Evolutionary conservation across 2,329 filamentous ascomycete species (phyloP).

Genomic region (Fusarium floridanum): DNA sequence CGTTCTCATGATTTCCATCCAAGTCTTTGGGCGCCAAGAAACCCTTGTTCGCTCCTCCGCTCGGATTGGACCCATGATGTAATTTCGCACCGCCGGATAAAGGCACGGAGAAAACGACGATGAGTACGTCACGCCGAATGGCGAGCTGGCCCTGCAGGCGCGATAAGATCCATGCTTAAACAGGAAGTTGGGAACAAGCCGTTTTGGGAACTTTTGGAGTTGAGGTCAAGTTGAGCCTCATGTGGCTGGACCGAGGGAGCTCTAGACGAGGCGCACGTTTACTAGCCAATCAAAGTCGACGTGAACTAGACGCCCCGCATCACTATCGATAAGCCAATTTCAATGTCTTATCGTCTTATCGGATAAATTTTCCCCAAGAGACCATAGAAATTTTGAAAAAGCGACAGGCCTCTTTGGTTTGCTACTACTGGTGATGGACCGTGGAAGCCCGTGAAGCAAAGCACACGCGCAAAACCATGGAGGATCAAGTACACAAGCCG

Average conservation of each 20-base stretch:
- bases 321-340: slow-evolving; percentile 40
- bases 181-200: slow-evolving; percentile 23
- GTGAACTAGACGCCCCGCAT: slow-evolving; percentile 3
- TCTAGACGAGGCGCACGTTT: not conserved
- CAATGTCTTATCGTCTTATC: slow-evolving; percentile 30
- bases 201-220: slow-evolving; percentile 4
- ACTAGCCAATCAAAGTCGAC: not conserved
- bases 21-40: not conserved
- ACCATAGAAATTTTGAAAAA: slow-evolving; percentile 41
- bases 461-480: slow-evolving; percentile 67
- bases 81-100: not conserved
- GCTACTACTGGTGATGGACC: slow-evolving; percentile 38
- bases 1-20: not conserved
- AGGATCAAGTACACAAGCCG: slow-evolving; percentile 85
- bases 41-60: not conserved
- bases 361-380: slow-evolving; percentile 42
- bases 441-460: slow-evolving; percentile 38
- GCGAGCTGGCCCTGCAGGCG: slow-evolving; percentile 18
- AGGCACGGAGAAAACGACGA: not conserved
- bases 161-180: slow-evolving; percentile 37
- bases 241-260: slow-evolving; percentile 11
- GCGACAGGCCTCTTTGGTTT: slow-evolving; percentile 11
- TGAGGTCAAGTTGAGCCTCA: slow-evolving; percentile 9
- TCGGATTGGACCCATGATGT: not conserved
- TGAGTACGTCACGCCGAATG: slow-evolving; percentile 22